Base-by-base conservation (phyloP, 2,329 filamentous ascomycete genomes). In the Aspergillus sp. region DNA sequence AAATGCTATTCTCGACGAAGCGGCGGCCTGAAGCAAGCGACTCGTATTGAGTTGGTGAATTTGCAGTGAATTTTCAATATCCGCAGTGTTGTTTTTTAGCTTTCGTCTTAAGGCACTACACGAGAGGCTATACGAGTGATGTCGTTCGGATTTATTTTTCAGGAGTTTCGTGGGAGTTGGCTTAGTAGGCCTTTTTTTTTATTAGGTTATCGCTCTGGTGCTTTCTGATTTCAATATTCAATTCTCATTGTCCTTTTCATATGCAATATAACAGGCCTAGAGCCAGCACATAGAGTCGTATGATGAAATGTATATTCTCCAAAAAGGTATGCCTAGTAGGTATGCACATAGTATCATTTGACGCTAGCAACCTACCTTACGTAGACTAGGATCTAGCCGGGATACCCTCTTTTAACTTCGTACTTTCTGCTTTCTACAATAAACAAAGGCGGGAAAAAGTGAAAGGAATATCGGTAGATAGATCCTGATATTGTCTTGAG, bases 1-100 rank as follows among this genome's bases (percentile, higher is more conserved):
- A 2, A 73, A 76, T 39, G 77, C 77, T 9, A 67, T 75, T 49
- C 66, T 76, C 8, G 72, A 75, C 51, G 75, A 76, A 44, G 70
- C 67, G 4, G 66, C 63, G 31, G 64, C 67, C 46, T 73, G 55
- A 69, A 46, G 8, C 19, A 60, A 21, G 14, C 31, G 21, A 11
- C n/a, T 19, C 11, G 17, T 14, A 3, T 19, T n/a, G 45, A 46
- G 12, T 17, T 17, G 2, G 37, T 49, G 45, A 46, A 56, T 56
- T 35, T 58, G 56, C 55, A 59, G 46, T 53, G 41, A 55, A n/a
- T 15, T 57, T 44, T 21, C 15, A 14, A 52, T 48, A 55, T 41
- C 21, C 33, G n/a, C 48, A 12, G 19, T 21, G 15, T 21, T 47
- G 33, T 17, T 40, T 17, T 21, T 43, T 40, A 11, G 27, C 33